Base-by-base conservation (phyloP, 2,329 filamentous ascomycete genomes). In the Colletotrichum sansevieriae region DNA sequence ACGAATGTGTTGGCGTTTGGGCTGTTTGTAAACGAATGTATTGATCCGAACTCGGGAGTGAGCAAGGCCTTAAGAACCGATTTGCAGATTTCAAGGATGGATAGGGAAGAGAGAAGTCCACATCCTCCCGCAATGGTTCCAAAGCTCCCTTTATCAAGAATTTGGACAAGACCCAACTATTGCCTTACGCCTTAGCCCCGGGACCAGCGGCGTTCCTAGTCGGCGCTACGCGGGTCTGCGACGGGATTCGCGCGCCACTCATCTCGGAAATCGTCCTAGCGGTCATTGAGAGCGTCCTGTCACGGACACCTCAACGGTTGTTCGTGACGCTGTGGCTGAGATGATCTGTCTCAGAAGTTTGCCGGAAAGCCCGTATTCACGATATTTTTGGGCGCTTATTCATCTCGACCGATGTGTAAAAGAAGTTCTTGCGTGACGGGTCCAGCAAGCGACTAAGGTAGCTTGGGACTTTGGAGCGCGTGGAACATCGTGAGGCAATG, bases 201-300 rank as follows among this genome's bases (percentile, higher is more conserved):
- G 39, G 46, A 52, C 46, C 29, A 54, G 47, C 29, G 54, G 41
- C 46, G 39, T 39, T 60, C 37, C 44, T 43, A 37, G 46, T 22
- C 33, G 54, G 15, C 29, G 22, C 61, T 68, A 55, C 25, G 33
- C 54, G 33, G 58, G 58, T 22, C 61, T 65, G 61, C 39, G 65
- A 68, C 65, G 54, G 47, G 54, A 68, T 37, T 59, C 46, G 47
- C 22, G 22, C 61, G 65, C 65, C 65, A 68, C 65, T 68, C 65
- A 68, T 68, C 65, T 68, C 44, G 65, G 61, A 58, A 49, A 56
- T 37, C 33, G 65, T 58, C 65, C 54, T 65, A 65, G 65, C 65
- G 65, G 55, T 46, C 46, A 65, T 54, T 55, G 9, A 56, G 54
- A 39, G 46, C 18, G 55, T 41, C 47, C 61, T 43, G n/a, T 46